phyloP scores from a whole-genome alignment of 2,329 filamentous ascomycete genomes.

The Pseudogymnoascus sp. region DNA sequence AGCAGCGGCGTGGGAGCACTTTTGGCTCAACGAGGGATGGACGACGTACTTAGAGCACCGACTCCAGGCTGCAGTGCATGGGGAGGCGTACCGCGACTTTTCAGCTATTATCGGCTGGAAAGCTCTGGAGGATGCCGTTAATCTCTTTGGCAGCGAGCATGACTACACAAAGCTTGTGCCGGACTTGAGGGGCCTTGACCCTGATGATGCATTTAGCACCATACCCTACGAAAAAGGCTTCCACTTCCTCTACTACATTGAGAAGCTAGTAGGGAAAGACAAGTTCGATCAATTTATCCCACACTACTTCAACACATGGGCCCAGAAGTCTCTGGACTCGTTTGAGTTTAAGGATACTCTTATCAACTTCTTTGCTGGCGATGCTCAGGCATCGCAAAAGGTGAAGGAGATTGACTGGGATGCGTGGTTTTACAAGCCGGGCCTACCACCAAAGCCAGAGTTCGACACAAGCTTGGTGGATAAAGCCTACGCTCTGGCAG shows the following conservation, averaged over 20 bases:
- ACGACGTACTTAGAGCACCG: constrained; percentile 90
- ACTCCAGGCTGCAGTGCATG: constrained; percentile 69
- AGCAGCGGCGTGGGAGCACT: constrained; percentile 75
- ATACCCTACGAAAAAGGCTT: constrained; percentile 97
- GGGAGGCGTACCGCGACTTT: constrained; percentile 82
- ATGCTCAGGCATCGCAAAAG: constrained; percentile 54
- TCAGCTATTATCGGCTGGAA: constrained; percentile 96
- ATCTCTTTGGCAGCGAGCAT: constrained; percentile 72
- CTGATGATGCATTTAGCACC: constrained; percentile 89
- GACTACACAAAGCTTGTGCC: constrained; percentile 81
- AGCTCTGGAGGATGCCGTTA: constrained; percentile 66
- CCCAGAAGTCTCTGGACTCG: constrained; percentile 80
- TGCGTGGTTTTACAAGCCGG: constrained; percentile 77
- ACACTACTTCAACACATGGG: constrained; percentile 83
- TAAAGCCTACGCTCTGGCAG: constrained; percentile 72
- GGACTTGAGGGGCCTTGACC: constrained; percentile 81
- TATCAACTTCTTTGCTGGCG: constrained; percentile 71
- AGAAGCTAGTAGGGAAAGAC: constrained; percentile 74
- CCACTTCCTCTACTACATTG: constrained; percentile 85
- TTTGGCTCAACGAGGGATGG: constrained; percentile 76
- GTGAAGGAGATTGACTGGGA: constrained; percentile 81
- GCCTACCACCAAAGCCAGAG: constrained; percentile 79
- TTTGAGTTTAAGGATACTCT: constrained; percentile 91
- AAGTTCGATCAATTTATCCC: constrained; percentile 94
- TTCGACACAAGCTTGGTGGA: constrained; percentile 87